Conservation (phyloP, 345 rosid species). For the Eucalyptus sp. region DNA sequence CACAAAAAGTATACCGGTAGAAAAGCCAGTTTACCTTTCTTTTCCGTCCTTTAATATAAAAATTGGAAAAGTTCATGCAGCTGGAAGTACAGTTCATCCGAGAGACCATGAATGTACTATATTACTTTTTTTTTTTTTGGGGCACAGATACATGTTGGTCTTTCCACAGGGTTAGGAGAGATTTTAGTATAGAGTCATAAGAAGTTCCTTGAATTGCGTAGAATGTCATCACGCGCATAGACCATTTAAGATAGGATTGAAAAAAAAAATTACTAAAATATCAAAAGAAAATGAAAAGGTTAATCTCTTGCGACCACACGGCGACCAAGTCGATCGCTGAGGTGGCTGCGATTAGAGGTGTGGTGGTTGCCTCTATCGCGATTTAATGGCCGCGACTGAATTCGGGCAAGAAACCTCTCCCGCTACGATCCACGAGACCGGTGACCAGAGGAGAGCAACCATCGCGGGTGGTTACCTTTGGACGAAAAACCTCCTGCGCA, state of each 20-base stretch:
- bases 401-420: not conserved
- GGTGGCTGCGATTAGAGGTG: not conserved
- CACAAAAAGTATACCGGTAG: not conserved
- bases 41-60: not conserved
- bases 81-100: not conserved
- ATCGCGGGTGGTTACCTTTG: not conserved
- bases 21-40: not conserved
- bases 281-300: not conserved
- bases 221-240: not conserved
- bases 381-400: not conserved
- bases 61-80: not conserved
- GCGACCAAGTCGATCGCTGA: not conserved
- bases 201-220: not conserved
- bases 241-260: not conserved
- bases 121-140: not conserved
- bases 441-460: not conserved
- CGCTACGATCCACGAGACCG: not conserved
- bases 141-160: not conserved
- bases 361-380: not conserved
- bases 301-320: not conserved
- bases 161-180: not conserved
- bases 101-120: not conserved
- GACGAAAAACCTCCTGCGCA: not conserved
- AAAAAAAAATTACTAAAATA: not conserved
- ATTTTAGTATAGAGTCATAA: not conserved